Evolutionary conservation across 2,329 filamentous ascomycete species (phyloP).

Genomic region (Leptographium radiaticola): DNA sequence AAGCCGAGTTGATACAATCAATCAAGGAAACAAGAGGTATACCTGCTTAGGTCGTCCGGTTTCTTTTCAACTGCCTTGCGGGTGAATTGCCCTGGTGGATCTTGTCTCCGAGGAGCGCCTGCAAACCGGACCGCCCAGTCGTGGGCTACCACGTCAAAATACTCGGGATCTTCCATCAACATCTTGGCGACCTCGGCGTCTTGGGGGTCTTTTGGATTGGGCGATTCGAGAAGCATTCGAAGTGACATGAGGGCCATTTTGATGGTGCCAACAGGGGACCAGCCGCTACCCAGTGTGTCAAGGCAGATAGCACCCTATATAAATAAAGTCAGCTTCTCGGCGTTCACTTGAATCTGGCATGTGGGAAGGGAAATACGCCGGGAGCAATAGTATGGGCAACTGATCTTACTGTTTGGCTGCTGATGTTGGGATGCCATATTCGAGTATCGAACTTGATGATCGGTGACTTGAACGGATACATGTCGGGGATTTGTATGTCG

Average conservation of each 20-base stretch:
- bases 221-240: slow-evolving; percentile 82
- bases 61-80: slow-evolving; percentile 39
- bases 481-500: slow-evolving; percentile 74
- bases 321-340: no score
- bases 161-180: slow-evolving; percentile 65
- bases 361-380: no score
- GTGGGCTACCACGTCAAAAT: slow-evolving; percentile 69
- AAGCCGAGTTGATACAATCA: not conserved
- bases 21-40: slow-evolving; percentile 2
- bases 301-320: slow-evolving; percentile 85
- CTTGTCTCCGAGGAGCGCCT: slow-evolving; percentile 46
- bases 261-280: slow-evolving; percentile 94
- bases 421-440: slow-evolving; percentile 96
- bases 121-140: slow-evolving; percentile 85
- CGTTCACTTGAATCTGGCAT: no score
- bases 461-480: slow-evolving; percentile 89
- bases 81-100: slow-evolving; percentile 27
- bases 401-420: slow-evolving; percentile 67
- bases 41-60: slow-evolving; percentile 39
- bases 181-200: slow-evolving; percentile 91
- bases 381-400: not conserved
- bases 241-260: slow-evolving; percentile 90
- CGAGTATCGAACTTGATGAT: slow-evolving; percentile 84
- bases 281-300: slow-evolving; percentile 77
- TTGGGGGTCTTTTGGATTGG: slow-evolving; percentile 92